phyloP scores from a whole-genome alignment of 306 rosid genomes.

The Senna tora region DNA sequence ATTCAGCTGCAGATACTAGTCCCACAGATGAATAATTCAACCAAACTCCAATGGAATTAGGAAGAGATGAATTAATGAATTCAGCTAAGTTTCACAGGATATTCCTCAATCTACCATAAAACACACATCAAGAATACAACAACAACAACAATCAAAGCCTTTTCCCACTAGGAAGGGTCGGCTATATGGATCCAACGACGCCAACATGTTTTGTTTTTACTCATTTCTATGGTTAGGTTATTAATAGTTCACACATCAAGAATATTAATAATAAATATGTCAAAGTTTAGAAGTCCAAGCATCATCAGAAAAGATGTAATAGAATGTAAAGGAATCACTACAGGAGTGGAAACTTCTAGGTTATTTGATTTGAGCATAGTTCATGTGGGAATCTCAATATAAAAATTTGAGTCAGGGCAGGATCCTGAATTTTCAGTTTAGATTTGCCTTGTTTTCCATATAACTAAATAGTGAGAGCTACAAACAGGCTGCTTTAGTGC shows the following conservation, averaged over 20 bases:
- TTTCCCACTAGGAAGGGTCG: no score
- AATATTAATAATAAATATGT: neutral
- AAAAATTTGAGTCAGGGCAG: neutral
- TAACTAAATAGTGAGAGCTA: neutral
- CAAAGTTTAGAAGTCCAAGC: neutral
- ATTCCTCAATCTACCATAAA: no score
- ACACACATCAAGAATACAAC: neutral
- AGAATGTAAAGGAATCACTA: neutral
- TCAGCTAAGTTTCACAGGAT: no score
- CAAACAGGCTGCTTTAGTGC: neutral
- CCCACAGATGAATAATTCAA: neutral
- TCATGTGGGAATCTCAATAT: no score
- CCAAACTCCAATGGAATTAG: neutral
- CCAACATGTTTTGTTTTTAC: no score
- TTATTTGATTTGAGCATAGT: neutral
- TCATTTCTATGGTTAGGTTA: no score
- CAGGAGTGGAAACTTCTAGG: neutral
- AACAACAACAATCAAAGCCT: no score
- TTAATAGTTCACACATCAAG: no score
- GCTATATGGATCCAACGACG: no score
- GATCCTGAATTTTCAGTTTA: neutral
- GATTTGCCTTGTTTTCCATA: neutral
- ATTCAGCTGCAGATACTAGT: slow-evolving; percentile 5
- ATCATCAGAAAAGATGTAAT: neutral
- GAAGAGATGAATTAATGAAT: no score